Conservation (phyloP, 2,329 filamentous ascomycete genomes). For the Phialocephala subalpina region DNA sequence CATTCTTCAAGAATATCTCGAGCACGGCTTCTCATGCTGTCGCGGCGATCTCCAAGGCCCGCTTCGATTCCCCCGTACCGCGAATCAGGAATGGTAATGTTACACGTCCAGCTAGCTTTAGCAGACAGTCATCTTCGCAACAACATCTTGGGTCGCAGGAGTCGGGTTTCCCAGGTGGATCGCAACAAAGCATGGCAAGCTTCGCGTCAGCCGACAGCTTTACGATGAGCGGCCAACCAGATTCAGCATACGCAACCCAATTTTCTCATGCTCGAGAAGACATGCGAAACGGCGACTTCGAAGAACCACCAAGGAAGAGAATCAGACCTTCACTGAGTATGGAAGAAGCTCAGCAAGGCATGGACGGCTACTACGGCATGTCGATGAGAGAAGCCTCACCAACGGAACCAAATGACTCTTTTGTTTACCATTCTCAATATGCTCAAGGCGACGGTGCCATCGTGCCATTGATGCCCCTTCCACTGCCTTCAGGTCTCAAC, state of each 20-base stretch:
- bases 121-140: slow-evolving; percentile 72
- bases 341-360: slow-evolving; percentile 49
- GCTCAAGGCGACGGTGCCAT: slow-evolving; percentile 60
- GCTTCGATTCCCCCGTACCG: slow-evolving; percentile 86
- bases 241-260: slow-evolving; percentile 75
- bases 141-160: slow-evolving; percentile 67
- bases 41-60: slow-evolving; percentile 94
- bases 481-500: slow-evolving; percentile 66
- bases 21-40: slow-evolving; percentile 92
- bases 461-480: slow-evolving; percentile 70
- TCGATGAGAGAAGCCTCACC: slow-evolving; percentile 72
- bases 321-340: slow-evolving; percentile 65
- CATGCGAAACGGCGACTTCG: slow-evolving; percentile 57
- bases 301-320: slow-evolving; percentile 85
- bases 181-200: slow-evolving; percentile 82
- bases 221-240: slow-evolving; percentile 59
- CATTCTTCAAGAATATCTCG: slow-evolving; percentile 98
- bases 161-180: slow-evolving; percentile 74
- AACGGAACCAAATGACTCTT: slow-evolving; percentile 83
- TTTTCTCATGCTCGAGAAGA: slow-evolving; percentile 46
- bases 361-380: slow-evolving; percentile 53
- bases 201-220: slow-evolving; percentile 80
- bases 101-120: slow-evolving; percentile 73
- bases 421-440: slow-evolving; percentile 63
- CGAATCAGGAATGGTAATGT: slow-evolving; percentile 66